Percentiles rank a stretch among this genome's conserved stretches.
These are phyloP conservation scores for Hericium alpestre DNA, from an alignment of 768 basidiomycete species.

Conservation along the genomic window DNA sequence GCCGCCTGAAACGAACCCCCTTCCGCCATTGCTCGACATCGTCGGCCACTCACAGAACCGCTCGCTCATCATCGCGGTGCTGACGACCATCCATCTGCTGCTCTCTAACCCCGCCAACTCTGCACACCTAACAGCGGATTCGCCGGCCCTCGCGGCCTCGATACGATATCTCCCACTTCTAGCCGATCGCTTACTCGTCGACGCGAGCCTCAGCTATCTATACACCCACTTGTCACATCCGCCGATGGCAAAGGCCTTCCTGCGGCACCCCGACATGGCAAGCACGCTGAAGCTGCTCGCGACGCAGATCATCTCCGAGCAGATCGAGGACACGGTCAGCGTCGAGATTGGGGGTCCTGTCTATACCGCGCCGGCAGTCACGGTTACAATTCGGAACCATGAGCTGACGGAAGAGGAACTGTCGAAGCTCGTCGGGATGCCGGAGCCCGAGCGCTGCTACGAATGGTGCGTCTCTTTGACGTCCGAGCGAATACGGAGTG, in stretches of 20 bases:
- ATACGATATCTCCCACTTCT: constrained; percentile 68
- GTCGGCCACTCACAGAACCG: constrained; percentile 56
- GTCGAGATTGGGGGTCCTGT: constrained; percentile 52
- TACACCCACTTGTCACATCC: constrained; percentile 68
- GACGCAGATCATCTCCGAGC: constrained; percentile 58
- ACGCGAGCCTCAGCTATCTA: constrained; percentile 63
- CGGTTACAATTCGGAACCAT: constrained; percentile 40
- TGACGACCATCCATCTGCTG: constrained; percentile 50
- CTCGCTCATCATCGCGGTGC: constrained; percentile 58
- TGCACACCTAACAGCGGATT: constrained; percentile 39
- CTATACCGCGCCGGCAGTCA: constrained; percentile 44
- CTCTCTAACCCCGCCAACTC: constrained; percentile 53
- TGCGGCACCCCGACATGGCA: constrained; percentile 61
- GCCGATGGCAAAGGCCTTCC: constrained; percentile 66
- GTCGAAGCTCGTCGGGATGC: constrained; percentile 40
- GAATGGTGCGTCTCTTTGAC: constrained; percentile 50
- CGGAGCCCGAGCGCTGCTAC: constrained; percentile 72
- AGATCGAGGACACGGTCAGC: constrained; percentile 56
- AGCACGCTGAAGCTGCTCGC: constrained; percentile 59
- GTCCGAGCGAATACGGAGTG: not conserved
- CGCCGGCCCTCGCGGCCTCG: constrained; percentile 50
- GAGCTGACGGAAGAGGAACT: constrained; percentile 66
- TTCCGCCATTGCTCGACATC: constrained; percentile 46
- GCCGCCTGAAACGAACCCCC: constrained; percentile 32
- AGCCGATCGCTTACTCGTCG: constrained; percentile 56